Conservation (phyloP, 768 basidiomycete species). For the Mycena chlorophos region DNA sequence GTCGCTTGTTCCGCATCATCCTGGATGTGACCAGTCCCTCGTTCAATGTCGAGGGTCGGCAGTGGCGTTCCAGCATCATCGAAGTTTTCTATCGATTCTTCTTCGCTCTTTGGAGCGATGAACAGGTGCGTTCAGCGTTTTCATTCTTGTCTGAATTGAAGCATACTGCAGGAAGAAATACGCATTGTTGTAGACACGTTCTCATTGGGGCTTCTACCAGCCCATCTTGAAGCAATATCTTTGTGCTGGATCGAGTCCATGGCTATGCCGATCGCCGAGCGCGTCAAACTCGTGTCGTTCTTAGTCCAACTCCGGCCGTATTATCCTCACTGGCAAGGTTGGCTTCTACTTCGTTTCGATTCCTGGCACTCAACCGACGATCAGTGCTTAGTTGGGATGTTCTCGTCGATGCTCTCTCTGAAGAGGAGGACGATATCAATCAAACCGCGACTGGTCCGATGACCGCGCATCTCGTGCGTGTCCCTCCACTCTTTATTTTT, state of each 20-base stretch:
- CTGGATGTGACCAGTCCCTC: conserved; percentile 64
- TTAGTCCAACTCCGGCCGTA: conserved; percentile 67
- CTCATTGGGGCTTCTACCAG: conserved; percentile 59
- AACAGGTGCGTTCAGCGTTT: conserved; percentile 42
- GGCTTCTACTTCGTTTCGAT: neutral
- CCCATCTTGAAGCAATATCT: conserved; percentile 65
- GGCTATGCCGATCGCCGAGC: conserved; percentile 54
- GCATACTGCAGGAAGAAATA: conserved; percentile 60
- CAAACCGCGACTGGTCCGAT: conserved; percentile 40
- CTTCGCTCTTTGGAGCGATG: conserved; percentile 61
- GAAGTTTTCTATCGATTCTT: conserved; percentile 65
- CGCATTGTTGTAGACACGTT: conserved; percentile 58
- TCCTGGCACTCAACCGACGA: neutral
- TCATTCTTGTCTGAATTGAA: neutral
- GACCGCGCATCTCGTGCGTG: conserved; percentile 43
- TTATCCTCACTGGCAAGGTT: conserved; percentile 69
- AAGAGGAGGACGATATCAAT: conserved; percentile 51
- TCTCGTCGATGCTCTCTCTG: conserved; percentile 57
- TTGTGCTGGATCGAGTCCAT: conserved; percentile 68
- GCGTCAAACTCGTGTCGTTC: conserved; percentile 59
- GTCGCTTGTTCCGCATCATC: conserved; percentile 62
- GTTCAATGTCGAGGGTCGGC: conserved; percentile 61
- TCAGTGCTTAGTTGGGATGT: conserved; percentile 67
- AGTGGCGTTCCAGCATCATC: conserved; percentile 65
- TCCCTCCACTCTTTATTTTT: neutral